Percentiles rank a stretch among this genome's conserved stretches.
These are phyloP conservation scores for Alternaria triticimaculans DNA, from an alignment of 2,329 filamentous ascomycete species.

Conservation along the genomic window DNA sequence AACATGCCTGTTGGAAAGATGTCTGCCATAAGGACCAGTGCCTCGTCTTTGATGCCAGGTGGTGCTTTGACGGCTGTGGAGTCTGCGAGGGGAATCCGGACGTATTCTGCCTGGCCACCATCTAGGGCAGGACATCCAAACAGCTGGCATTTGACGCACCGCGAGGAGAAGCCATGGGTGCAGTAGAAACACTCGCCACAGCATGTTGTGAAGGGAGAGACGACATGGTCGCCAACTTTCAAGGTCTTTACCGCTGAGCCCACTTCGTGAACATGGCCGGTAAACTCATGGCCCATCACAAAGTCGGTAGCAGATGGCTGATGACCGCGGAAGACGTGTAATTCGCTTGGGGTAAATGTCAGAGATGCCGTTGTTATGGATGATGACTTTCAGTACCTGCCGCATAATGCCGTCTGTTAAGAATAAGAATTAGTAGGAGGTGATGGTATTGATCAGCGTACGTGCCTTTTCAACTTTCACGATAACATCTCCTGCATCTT, in stretches of 20 bases:
- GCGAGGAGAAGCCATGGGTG: constrained; percentile 74
- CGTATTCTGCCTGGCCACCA: constrained; percentile 82
- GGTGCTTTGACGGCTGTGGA: constrained; percentile 79
- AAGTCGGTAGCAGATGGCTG: constrained; percentile 71
- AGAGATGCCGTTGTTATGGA: neutral
- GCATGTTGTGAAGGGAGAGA: constrained; percentile 76
- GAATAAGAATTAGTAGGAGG: constrained; percentile 14
- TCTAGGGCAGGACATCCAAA: constrained; percentile 75
- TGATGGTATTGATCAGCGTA: neutral
- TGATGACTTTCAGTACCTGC: constrained; percentile 66
- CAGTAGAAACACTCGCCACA: constrained; percentile 83
- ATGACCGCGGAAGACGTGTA: constrained; percentile 86
- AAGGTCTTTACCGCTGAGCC: constrained; percentile 73
- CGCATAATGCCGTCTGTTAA: constrained; percentile 75
- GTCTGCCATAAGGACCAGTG: constrained; percentile 86
- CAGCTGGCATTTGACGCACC: constrained; percentile 72
- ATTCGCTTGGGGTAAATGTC: constrained; percentile 63
- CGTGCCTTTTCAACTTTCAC: constrained; percentile 74
- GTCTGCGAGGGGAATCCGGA: constrained; percentile 76
- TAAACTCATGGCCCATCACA: constrained; percentile 86
- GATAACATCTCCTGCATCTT: constrained; percentile 75
- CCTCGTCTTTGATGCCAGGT: constrained; percentile 72
- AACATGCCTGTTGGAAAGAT: constrained; percentile 88
- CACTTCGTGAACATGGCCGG: constrained; percentile 72
- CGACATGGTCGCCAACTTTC: constrained; percentile 76